Percentiles rank a stretch among this genome's conserved stretches.
Evolutionary conservation across 2,329 filamentous ascomycete species (phyloP).

Genomic region (Venturiaceae sp.): DNA sequence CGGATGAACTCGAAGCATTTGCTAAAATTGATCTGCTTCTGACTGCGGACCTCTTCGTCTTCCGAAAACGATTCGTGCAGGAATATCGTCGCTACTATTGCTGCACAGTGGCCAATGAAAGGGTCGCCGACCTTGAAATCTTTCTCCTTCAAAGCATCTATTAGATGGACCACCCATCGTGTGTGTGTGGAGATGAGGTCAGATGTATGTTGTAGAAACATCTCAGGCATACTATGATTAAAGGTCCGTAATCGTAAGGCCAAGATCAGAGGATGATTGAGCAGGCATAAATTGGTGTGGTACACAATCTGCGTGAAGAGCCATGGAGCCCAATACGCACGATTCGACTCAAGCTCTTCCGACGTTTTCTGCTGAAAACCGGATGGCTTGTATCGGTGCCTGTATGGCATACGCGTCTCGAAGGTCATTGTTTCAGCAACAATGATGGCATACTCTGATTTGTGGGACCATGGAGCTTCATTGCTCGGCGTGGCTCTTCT

Average conservation of each 20-base stretch:
- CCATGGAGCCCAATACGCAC: conserved; percentile 45
- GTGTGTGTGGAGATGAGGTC: conserved; percentile 42
- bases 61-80: conserved; percentile 44
- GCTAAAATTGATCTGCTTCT: conserved; percentile 33
- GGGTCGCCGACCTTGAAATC: conserved; percentile 37
- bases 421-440: conserved; percentile 41
- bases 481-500: conserved; percentile 32
- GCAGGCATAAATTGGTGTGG: conserved; percentile 41
- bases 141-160: conserved; percentile 37
- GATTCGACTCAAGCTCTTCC: conserved; percentile 32
- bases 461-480: conserved; percentile 37
- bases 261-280: conserved; percentile 45
- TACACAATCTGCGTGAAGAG: conserved; percentile 44
- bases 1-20: conserved; percentile 36
- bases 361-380: conserved; percentile 33
- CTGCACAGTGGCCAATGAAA: conserved; percentile 39
- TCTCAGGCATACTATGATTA: conserved; percentile 41
- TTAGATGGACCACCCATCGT: conserved; percentile 44
- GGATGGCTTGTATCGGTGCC: conserved; percentile 40
- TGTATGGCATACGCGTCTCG: conserved; percentile 41
- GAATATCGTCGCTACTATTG: conserved; percentile 44
- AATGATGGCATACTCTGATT: conserved; percentile 44
- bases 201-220: conserved; percentile 44
- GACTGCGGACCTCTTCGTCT: conserved; percentile 24
- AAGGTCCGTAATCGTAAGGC: conserved; percentile 44